Conservation (phyloP, 768 basidiomycete genomes). For the Hygrocybe coccinea region DNA sequence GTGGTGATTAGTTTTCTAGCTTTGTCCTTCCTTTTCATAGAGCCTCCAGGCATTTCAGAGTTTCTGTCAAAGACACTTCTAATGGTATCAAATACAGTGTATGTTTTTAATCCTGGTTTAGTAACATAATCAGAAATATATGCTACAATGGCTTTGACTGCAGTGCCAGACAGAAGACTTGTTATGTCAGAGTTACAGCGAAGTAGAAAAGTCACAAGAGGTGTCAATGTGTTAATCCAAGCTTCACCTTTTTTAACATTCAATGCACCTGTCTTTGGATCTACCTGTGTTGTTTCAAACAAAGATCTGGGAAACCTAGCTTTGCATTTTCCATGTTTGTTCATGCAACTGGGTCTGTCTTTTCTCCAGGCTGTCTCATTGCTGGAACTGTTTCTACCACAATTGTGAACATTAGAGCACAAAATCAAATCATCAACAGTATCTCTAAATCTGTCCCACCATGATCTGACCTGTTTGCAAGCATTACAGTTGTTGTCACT, state of each 20-base stretch:
- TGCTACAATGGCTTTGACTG: conserved; percentile 20
- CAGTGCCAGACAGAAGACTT: conserved; percentile 23
- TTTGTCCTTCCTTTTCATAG: background rate
- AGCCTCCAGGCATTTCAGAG: background rate
- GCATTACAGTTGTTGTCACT: too few relatives aligned
- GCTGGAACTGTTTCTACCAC: too few relatives aligned
- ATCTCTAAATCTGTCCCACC: too few relatives aligned
- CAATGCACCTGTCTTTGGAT: conserved; percentile 7
- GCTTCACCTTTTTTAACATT: conserved; percentile 21
- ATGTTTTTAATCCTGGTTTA: conserved; percentile 21
- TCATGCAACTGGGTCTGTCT: too few relatives aligned
- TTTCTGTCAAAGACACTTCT: background rate
- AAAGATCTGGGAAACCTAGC: too few relatives aligned
- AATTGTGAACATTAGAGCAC: too few relatives aligned
- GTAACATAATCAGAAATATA: conserved; percentile 30
- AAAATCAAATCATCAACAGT: too few relatives aligned
- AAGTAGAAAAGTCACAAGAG: conserved; percentile 8
- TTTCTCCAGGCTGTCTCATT: too few relatives aligned
- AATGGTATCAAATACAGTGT: conserved; percentile 21
- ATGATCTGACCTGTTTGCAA: too few relatives aligned
- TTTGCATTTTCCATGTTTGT: too few relatives aligned
- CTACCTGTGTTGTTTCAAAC: too few relatives aligned
- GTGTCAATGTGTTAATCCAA: conserved; percentile 25
- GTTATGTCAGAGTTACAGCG: conserved; percentile 13
- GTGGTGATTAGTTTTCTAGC: background rate